Evolutionary conservation across 805 yeast genomes (phyloP).

Genomic region (Saccharomycopsis malanga): DNA sequence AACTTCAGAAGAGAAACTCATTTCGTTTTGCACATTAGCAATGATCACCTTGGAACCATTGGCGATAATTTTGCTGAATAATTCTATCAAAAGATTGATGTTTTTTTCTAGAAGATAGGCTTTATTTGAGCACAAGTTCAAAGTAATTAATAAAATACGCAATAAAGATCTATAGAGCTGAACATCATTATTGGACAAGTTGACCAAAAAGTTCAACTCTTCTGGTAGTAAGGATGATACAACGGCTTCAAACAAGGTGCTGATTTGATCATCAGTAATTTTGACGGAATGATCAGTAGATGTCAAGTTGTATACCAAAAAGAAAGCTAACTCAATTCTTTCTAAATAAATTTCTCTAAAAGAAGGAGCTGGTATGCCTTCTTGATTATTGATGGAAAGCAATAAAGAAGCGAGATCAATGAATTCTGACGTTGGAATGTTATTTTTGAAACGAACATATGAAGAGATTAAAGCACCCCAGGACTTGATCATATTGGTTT

Average conservation of each 20-base stretch:
- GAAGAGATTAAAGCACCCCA: slow-evolving; percentile 75
- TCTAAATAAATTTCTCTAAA: slow-evolving; percentile 49
- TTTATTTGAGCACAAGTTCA: slow-evolving; percentile 38
- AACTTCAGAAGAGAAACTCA: slow-evolving; percentile 27
- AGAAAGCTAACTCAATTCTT: slow-evolving; percentile 61
- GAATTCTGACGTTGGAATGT: slow-evolving; percentile 30
- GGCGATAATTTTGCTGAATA: slow-evolving; percentile 58
- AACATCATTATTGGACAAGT: slow-evolving; percentile 33
- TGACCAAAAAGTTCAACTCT: slow-evolving; percentile 42
- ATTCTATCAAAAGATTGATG: slow-evolving; percentile 45
- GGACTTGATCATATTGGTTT: slow-evolving; percentile 61
- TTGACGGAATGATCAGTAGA: slow-evolving; percentile 14
- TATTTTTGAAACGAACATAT: slow-evolving; percentile 39
- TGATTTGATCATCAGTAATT: slow-evolving; percentile 21
- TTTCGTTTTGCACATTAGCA: slow-evolving; percentile 51
- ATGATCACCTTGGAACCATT: slow-evolving; percentile 57
- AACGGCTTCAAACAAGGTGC: slow-evolving; percentile 28
- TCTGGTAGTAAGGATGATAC: slow-evolving; percentile 42
- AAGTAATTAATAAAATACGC: slow-evolving; percentile 45
- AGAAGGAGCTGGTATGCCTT: slow-evolving; percentile 43
- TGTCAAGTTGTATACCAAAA: slow-evolving; percentile 30
- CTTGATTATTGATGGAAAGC: slow-evolving; percentile 43
- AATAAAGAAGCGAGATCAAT: slow-evolving; percentile 40
- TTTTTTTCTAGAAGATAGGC: slow-evolving; percentile 38
- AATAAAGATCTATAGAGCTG: slow-evolving; percentile 53